These are phyloP conservation scores for Trypanosoma melophagium DNA, from an alignment of 208 protist genomes.

Conservation along the genomic window DNA sequence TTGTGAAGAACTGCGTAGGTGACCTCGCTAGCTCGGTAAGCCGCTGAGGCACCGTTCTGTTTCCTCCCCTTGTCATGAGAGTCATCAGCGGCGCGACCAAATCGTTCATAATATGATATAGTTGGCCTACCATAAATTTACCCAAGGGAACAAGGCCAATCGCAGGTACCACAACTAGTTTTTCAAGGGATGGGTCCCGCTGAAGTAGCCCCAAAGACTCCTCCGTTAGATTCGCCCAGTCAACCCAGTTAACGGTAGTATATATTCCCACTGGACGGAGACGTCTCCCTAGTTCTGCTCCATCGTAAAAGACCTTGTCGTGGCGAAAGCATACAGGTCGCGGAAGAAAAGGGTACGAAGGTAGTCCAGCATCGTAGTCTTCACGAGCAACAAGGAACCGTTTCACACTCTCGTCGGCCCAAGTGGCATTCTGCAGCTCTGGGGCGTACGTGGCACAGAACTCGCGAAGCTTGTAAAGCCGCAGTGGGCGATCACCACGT, in stretches of 20 bases:
- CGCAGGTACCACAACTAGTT: constrained; percentile 19
- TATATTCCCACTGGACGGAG: background rate
- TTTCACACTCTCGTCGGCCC: background rate
- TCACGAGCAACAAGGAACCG: background rate
- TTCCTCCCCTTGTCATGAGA: background rate
- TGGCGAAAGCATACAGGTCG: constrained; percentile 21
- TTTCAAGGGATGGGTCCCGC: background rate
- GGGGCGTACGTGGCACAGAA: constrained; percentile 14
- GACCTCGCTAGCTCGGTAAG: constrained; percentile 6
- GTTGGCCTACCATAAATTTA: constrained; percentile 16
- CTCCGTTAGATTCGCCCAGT: background rate
- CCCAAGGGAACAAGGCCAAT: constrained; percentile 21
- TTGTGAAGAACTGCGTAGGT: constrained; percentile 14
- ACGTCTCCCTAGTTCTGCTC: background rate
- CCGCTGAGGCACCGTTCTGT: background rate
- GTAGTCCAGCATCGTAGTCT: background rate
- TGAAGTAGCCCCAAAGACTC: background rate
- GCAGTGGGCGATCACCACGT: background rate
- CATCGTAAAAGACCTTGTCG: constrained; percentile 15
- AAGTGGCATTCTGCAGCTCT: background rate
- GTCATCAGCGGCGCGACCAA: constrained; percentile 8
- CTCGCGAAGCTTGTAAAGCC: background rate
- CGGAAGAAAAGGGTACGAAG: constrained; percentile 21
- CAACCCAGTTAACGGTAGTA: background rate
- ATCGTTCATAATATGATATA: constrained; percentile 29